Evolutionary conservation across 2,329 filamentous ascomycete genomes (phyloP).

Genomic region (Colletotrichum gloeosporioides): DNA sequence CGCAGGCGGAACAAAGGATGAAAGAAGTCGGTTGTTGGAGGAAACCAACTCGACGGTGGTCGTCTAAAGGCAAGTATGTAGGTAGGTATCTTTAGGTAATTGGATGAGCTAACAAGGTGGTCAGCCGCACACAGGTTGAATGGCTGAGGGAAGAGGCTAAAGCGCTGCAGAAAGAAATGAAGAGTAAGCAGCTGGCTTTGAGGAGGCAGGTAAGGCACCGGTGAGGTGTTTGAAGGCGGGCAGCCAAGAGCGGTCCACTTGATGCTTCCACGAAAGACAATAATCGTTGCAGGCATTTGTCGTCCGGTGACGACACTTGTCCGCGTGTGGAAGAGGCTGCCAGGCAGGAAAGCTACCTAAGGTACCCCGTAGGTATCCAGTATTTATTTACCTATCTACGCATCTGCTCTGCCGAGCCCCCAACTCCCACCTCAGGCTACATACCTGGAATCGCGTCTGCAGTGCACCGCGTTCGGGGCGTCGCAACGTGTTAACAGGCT

Average conservation of each 20-base stretch:
- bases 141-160: neutral
- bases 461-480: neutral
- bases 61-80: neutral
- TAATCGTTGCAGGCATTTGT: neutral
- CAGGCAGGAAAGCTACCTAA: neutral
- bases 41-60: neutral
- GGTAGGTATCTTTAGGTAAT: neutral
- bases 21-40: neutral
- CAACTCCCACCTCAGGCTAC: neutral
- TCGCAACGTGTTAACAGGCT: neutral
- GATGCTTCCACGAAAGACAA: neutral
- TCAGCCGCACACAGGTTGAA: neutral
- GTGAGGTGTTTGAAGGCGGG: neutral
- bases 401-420: neutral
- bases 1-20: neutral
- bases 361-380: too few relatives aligned
- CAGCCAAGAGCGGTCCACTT: neutral
- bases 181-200: neutral
- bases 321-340: neutral
- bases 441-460: neutral
- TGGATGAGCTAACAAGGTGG: neutral
- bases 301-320: constrained; percentile 15
- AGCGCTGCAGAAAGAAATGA: neutral
- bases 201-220: neutral
- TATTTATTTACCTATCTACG: neutral